Evolutionary conservation across 148 eudicot species (phyloP).

Genomic region (Camellia japonica): DNA sequence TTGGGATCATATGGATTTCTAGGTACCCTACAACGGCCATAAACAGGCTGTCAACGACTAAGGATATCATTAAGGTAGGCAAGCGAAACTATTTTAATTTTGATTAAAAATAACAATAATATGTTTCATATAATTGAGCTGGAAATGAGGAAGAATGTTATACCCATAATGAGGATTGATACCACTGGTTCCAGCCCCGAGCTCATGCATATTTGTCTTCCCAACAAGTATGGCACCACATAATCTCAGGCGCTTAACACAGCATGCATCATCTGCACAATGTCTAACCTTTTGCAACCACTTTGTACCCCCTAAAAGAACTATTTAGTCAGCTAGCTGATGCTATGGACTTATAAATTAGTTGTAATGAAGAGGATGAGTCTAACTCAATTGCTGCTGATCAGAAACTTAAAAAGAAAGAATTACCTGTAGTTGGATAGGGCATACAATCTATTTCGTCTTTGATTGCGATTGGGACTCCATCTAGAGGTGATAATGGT

Average conservation of each 20-base stretch:
- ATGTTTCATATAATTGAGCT: not conserved
- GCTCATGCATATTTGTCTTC: conserved; percentile 99
- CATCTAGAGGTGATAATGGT: conserved; percentile 81
- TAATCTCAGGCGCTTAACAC: conserved; percentile 65
- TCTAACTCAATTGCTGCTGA: not conserved
- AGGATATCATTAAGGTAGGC: not conserved
- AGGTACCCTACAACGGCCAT: conserved; percentile 43
- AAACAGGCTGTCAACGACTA: not conserved
- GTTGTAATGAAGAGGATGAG: not conserved
- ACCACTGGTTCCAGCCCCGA: conserved; percentile 96
- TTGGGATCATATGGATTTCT: conserved; percentile 75
- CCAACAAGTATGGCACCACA: conserved; percentile 95
- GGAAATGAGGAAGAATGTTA: conserved; percentile 3
- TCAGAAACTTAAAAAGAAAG: not conserved
- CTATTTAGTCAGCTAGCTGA: not conserved
- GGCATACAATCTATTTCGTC: conserved; percentile 96
- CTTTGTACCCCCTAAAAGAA: conserved; percentile 78
- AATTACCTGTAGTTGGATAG: conserved; percentile 90
- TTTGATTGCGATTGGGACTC: conserved; percentile 86
- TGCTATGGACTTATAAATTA: not conserved
- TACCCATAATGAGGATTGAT: conserved; percentile 99
- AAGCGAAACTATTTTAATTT: not conserved
- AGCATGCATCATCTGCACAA: conserved; percentile 73
- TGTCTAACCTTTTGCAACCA: conserved; percentile 79
- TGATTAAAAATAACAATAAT: not conserved